phyloP scores from a whole-genome alignment of 768 basidiomycete genomes.

The Cantharellus anzutake region DNA sequence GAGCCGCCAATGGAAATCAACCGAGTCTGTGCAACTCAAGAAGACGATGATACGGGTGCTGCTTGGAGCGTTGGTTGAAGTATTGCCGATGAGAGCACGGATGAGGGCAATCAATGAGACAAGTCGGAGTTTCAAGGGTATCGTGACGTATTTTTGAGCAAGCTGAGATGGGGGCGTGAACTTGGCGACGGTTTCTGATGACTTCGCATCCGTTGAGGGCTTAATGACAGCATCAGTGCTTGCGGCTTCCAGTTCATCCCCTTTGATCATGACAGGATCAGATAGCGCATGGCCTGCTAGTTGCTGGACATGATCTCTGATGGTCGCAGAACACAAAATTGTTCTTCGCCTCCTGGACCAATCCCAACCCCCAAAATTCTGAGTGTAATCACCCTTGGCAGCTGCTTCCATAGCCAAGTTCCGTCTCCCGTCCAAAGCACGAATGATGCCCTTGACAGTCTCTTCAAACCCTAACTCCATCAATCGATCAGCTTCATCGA shows the following conservation, averaged over 20 bases:
- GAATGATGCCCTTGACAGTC: conserved; percentile 75
- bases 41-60: conserved; percentile 81
- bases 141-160: conserved; percentile 73
- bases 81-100: conserved; percentile 46
- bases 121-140: conserved; percentile 84
- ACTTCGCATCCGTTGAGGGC: conserved; percentile 3
- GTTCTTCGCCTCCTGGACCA: conserved; percentile 65
- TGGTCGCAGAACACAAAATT: conserved; percentile 91
- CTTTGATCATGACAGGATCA: conserved; percentile 71
- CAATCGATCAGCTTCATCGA: conserved; percentile 91
- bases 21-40: conserved; percentile 91
- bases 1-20: conserved; percentile 89
- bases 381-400: conserved; percentile 32
- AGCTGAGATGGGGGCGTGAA: conserved; percentile 93
- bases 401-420: conserved; percentile 42
- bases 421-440: conserved; percentile 65
- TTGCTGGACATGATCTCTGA: conserved; percentile 86
- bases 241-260: conserved; percentile 17
- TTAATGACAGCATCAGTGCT: conserved; percentile 10
- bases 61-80: conserved; percentile 15
- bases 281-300: conserved; percentile 67
- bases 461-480: conserved; percentile 99
- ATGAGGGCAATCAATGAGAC: conserved; percentile 78
- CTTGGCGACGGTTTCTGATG: conserved; percentile 18
- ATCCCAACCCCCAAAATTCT: conserved; percentile 72